phyloP scores from a whole-genome alignment of 371 early-diverging fungal genomes.

The Syncephalastrum sp. region DNA sequence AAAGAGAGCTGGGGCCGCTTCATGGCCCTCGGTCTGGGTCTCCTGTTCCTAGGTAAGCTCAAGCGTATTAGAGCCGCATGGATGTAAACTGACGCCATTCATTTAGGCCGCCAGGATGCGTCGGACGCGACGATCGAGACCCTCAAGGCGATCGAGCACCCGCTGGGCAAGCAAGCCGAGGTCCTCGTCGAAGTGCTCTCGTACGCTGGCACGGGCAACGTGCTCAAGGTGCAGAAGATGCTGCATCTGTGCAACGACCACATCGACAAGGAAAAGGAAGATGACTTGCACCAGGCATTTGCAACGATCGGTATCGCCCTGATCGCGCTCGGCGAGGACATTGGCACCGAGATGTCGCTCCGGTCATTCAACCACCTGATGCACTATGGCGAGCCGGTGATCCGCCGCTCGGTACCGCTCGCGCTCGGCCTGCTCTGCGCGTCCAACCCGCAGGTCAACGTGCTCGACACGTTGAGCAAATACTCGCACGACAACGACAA shows the following conservation, averaged over 20 bases:
- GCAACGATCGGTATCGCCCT: conserved; percentile 96
- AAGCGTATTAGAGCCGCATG: background rate
- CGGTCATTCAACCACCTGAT: conserved; percentile 96
- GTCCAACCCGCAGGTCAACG: conserved; percentile 89
- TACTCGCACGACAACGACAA: conserved; percentile 96
- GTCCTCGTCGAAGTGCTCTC: conserved; percentile 89
- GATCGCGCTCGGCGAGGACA: conserved; percentile 96
- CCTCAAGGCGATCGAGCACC: conserved; percentile 90
- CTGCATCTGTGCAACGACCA: conserved; percentile 94
- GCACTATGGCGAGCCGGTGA: conserved; percentile 97
- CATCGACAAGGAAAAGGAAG: conserved; percentile 81
- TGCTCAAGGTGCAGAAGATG: conserved; percentile 94
- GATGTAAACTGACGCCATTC: background rate
- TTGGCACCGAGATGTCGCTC: conserved; percentile 95
- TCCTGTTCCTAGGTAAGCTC: conserved; percentile 73
- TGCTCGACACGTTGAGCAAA: conserved; percentile 95
- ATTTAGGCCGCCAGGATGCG: conserved; percentile 80
- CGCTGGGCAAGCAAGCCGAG: conserved; percentile 84
- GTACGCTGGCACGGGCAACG: conserved; percentile 96
- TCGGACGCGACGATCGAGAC: conserved; percentile 93
- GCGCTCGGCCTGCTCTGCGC: conserved; percentile 95
- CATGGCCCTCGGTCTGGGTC: conserved; percentile 90
- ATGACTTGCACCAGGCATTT: conserved; percentile 85
- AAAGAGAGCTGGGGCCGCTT: conserved; percentile 85
- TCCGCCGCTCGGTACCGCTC: conserved; percentile 92